A percentile compares a stretch with the other conserved stretches of the same genome.
phyloP scores from a whole-genome alignment of 176 grass and related monocot species.

The Coix lacrymajobi region DNA sequence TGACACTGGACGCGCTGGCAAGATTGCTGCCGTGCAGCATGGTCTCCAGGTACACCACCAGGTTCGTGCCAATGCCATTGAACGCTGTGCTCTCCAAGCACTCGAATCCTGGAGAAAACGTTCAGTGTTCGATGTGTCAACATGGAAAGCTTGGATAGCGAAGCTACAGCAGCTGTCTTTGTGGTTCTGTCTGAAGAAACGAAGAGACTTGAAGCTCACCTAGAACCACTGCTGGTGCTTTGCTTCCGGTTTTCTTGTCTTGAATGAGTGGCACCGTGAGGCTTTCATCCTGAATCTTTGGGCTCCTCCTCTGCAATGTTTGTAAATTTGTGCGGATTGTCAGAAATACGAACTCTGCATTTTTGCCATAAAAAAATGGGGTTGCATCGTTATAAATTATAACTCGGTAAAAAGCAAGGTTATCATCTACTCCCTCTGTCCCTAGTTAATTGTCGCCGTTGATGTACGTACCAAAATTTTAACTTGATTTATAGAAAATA shows the following conservation, averaged over 20 bases:
- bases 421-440: too few relatives aligned
- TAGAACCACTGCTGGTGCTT: slow-evolving; percentile 30
- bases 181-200: background rate
- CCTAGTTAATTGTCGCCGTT: too few relatives aligned
- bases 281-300: background rate
- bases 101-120: slow-evolving; percentile 32
- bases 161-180: background rate
- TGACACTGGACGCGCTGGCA: slow-evolving; percentile 43
- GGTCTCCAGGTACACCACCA: slow-evolving; percentile 56
- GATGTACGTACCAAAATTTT: too few relatives aligned
- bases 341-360: background rate
- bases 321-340: background rate
- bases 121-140: background rate
- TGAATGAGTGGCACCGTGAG: slow-evolving; percentile 32
- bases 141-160: background rate
- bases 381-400: too few relatives aligned
- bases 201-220: background rate
- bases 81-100: slow-evolving; percentile 63
- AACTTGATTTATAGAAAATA: too few relatives aligned
- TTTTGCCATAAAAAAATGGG: background rate
- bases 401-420: too few relatives aligned
- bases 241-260: slow-evolving; percentile 23
- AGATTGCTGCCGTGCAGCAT: slow-evolving; percentile 50
- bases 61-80: slow-evolving; percentile 53
- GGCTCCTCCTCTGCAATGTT: background rate